Evolutionary conservation across 2,329 filamentous ascomycete genomes (phyloP), one percentile per base, ranked within the genome.

Genomic region (Hymenoscyphus infarciens): DNA sequence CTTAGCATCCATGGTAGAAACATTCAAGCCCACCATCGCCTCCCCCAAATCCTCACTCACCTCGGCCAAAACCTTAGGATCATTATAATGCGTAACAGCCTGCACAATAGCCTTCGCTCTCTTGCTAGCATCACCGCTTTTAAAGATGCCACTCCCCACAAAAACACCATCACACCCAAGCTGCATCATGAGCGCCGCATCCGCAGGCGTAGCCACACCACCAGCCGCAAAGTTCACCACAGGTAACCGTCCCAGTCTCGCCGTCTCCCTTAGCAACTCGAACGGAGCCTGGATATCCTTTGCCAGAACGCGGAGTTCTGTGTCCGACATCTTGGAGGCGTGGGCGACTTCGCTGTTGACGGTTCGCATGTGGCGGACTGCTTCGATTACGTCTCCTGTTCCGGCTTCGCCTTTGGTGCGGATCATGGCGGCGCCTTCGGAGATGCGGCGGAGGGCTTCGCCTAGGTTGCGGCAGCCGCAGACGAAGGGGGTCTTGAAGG

Each of bases 161-260:
- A 99, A 99, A 39, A 99, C 95, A 63, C 95, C 95, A 74, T 99
- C 95, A 74, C 95, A 98, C 64, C 95, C 95, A 67, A 99, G 82
- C 82, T 98, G 94, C 95, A 99, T 99, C 94, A 99, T 91, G 80
- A 99, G 82, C 1, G 95, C 95, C 0, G 95, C 95, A 77, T 99
- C 95, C 0, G 95, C 95, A 0, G 95, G 95, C 0, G 95, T 99
- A n/a, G 95, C 95, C n/a, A 99, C 90, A 63, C 95, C 95, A n/a
- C 95, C 95, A 3, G 95, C 95, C 0, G 95, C 95, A 71, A 99
- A 98, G 82, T 98, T 98, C 68, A 99, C 95, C 0, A 98, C 94
- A 2, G 95, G 95, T 61, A 99, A 81, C 58, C 95, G 84, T 53
- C 92, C 92, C 67, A 96, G 82, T 81, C 92, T 87, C 1, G 92